Base-by-base conservation (phyloP, 768 basidiomycete species). In the Trametes cinnabarina region DNA sequence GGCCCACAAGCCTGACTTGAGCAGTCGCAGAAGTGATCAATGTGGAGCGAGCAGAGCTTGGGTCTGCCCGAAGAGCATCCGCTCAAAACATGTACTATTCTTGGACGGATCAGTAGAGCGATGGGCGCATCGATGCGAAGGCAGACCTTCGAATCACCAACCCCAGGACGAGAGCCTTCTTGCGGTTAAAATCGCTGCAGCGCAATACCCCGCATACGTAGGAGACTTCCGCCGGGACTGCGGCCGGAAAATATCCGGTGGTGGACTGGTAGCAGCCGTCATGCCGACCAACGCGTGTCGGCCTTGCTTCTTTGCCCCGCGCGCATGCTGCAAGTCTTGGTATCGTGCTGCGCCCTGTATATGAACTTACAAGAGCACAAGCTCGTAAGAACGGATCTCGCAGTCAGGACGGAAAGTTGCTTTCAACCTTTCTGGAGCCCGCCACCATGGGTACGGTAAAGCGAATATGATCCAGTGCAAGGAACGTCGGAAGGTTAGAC, bases 191-290 rank as follows among this genome's bases (percentile, higher is more conserved):
- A 39, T 17, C 37, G 25, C 23, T 19, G 34, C 44, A 55, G 25
- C 46, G 53, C 34, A 43, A 35, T 34, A 52, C 35, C 51, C 57
- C 57, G 51, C 51, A 52, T 52, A 28, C 34, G 34, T 22, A 42
- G 51, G 23, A 9, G 30, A 25, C 28, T 30, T 20, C 26, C 25
- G n/a, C 25, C 23, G 20, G 37, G 23, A 51, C 26, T 32, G 34
- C 51, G n/a, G 11, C 41, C 30, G 49, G 55, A n/a, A 39, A 42
- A 57, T 57, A 42, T 49, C 55, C 55, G 55, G 47, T 17, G 34
- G 19, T 37, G 15, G 14, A 20, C 15, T 26, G 6, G 19, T 23
- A 44, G 25, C 9, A 25, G 46, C 40, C 51, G 47, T 51, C 42
- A 26, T 53, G 51, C 57, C 51, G 51, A 43, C 28, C 47, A 14